Conservation (phyloP, 495 filamentous ascomycete genomes). For the Penicillium ochrochloron region DNA sequence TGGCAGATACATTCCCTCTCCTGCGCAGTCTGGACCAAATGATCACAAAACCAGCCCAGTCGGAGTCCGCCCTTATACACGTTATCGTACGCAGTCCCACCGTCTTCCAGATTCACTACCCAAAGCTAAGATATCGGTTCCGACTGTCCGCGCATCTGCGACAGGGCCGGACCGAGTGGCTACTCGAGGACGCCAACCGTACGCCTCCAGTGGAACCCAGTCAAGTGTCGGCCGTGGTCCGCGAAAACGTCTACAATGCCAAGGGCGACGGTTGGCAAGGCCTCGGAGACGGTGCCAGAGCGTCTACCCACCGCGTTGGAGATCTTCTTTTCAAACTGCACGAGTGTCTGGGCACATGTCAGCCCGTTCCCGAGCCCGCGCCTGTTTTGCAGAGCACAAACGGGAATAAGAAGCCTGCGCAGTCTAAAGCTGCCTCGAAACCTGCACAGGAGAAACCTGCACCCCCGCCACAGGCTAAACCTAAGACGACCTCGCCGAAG, state of each 20-base stretch:
- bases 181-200: conserved; percentile 42
- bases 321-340: conserved; percentile 45
- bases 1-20: conserved; percentile 69
- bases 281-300: conserved; percentile 50
- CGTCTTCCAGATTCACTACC: conserved; percentile 51
- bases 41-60: conserved; percentile 30
- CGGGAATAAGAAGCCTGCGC: conserved; percentile 8
- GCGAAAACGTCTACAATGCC: conserved; percentile 44
- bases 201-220: conserved; percentile 18
- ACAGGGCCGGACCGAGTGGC: conserved; percentile 44
- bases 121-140: conserved; percentile 41
- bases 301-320: conserved; percentile 44
- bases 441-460: background rate
- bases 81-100: conserved; percentile 48
- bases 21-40: conserved; percentile 63
- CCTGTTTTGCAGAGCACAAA: conserved; percentile 5
- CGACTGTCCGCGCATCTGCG: conserved; percentile 38
- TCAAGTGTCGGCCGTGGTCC: conserved; percentile 27
- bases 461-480: conserved; percentile 4
- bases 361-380: conserved; percentile 17
- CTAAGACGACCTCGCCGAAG: conserved; percentile 18
- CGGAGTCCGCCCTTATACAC: conserved; percentile 35
- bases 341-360: conserved; percentile 31
- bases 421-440: conserved; percentile 2
- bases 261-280: conserved; percentile 56